Evolutionary conservation across 2,329 filamentous ascomycete species (phyloP).

Genomic region (Fusarium robinianum): DNA sequence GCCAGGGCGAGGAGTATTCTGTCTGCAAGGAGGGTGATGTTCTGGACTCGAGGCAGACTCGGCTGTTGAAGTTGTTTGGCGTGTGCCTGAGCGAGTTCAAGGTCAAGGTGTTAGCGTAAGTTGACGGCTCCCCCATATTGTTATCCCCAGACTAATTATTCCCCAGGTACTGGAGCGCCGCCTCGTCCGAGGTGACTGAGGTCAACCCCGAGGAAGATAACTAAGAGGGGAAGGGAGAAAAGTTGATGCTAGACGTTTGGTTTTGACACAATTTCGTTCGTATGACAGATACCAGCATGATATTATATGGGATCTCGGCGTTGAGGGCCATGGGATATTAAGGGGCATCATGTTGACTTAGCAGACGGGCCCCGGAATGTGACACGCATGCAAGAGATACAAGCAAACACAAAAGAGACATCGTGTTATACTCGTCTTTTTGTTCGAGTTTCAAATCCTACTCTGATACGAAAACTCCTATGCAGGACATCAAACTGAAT

Average conservation of each 20-base stretch:
- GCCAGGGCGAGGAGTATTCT: constrained; percentile 64
- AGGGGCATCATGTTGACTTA: constrained; percentile 40
- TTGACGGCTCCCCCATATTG: constrained; percentile 22
- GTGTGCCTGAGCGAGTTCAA: constrained; percentile 90
- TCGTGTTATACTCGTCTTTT: constrained; percentile 1
- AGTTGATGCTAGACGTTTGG: constrained; percentile 35
- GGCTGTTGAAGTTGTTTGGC: constrained; percentile 90
- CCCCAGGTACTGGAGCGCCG: constrained; percentile 63
- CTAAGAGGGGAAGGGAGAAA: constrained; percentile 19
- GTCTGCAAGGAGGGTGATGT: constrained; percentile 86
- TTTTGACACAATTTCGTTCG: constrained; percentile 37
- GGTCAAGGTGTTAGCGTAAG: constrained; percentile 75
- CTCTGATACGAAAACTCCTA: constrained; percentile 31
- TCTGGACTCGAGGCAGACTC: constrained; percentile 89
- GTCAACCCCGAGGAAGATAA: constrained; percentile 42
- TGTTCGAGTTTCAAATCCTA: constrained; percentile 9
- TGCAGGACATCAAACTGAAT: constrained; percentile 34
- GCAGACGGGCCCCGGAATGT: constrained; percentile 35
- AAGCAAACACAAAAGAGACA: constrained; percentile 26
- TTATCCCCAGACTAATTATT: constrained; percentile 17
- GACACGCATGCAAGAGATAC: constrained; percentile 17
- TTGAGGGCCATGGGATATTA: constrained; percentile 41
- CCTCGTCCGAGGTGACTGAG: constrained; percentile 63
- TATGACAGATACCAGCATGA: constrained; percentile 44
- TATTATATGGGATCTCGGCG: constrained; percentile 42